Conservation (phyloP, 305 asterid species). For the Rubia occidens region DNA sequence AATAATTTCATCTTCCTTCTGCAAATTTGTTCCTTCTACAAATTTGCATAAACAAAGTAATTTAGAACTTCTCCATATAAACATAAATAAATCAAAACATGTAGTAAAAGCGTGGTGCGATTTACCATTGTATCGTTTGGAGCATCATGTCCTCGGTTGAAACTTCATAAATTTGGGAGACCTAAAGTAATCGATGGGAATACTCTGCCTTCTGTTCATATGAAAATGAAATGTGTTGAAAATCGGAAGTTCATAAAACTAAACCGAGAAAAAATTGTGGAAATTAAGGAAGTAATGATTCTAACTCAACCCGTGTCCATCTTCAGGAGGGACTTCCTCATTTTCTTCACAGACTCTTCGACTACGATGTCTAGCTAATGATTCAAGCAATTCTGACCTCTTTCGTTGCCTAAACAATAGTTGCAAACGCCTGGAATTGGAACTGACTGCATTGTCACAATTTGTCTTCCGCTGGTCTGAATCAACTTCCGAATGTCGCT, state of each 20-base stretch:
- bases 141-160: not conserved
- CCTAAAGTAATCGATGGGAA: not conserved
- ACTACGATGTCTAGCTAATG: not conserved
- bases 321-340: too few species aligned
- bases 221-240: too few species aligned
- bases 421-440: too few species aligned
- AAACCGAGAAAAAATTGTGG: too few species aligned
- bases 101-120: not conserved
- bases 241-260: too few species aligned
- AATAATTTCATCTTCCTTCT: not conserved
- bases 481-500: not conserved
- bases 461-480: not conserved
- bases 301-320: too few species aligned
- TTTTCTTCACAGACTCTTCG: too few species aligned
- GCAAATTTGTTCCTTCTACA: not conserved
- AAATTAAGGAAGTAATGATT: too few species aligned
- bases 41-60: not conserved
- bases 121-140: not conserved
- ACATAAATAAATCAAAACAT: not conserved
- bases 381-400: not conserved
- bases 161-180: not conserved
- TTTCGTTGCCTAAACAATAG: not conserved
- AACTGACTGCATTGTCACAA: not conserved
- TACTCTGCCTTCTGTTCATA: too few species aligned
- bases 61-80: not conserved